Evolutionary conservation across 2,329 filamentous ascomycete genomes (phyloP).

Genomic region (Talaromyces sp.): DNA sequence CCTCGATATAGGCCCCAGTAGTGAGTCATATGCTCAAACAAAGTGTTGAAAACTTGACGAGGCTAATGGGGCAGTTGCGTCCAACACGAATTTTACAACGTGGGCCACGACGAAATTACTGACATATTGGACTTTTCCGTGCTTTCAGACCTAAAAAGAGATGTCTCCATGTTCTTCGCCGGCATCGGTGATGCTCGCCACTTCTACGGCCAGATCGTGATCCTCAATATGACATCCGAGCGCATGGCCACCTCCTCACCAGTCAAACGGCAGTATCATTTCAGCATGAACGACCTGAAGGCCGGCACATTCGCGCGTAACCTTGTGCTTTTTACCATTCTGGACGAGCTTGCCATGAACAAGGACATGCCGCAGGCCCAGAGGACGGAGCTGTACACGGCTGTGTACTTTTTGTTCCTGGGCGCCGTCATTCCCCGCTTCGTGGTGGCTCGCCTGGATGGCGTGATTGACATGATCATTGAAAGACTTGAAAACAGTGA

Average conservation of each 20-base stretch:
- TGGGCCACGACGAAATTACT: slow-evolving; percentile 4
- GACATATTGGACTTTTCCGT: slow-evolving; percentile 6
- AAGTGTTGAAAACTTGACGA: neutral
- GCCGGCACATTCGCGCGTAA: slow-evolving; percentile 1
- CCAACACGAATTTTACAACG: neutral
- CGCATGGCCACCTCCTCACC: slow-evolving; percentile 1
- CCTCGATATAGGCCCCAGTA: slow-evolving; percentile 5
- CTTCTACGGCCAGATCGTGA: slow-evolving; percentile 8
- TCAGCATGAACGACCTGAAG: slow-evolving; percentile 7
- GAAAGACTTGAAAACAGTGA: neutral
- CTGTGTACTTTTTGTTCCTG: slow-evolving; percentile 8
- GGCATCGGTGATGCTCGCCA: slow-evolving; percentile 10
- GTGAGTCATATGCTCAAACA: neutral
- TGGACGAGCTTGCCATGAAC: slow-evolving; percentile 10
- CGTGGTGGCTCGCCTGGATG: neutral
- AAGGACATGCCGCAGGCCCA: slow-evolving; percentile 3
- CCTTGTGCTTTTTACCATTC: slow-evolving; percentile 6
- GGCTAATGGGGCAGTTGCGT: neutral
- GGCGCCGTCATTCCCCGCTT: slow-evolving; percentile 10
- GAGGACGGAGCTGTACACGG: slow-evolving; percentile 8
- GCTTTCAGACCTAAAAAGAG: slow-evolving; percentile 1
- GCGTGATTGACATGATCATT: neutral
- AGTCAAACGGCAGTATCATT: slow-evolving; percentile 7
- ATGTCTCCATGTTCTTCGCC: slow-evolving; percentile 8
- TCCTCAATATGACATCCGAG: slow-evolving; percentile 2